These are phyloP conservation scores for Gossypium stocksii DNA, from an alignment of 345 rosid genomes.

Conservation along the genomic window DNA sequence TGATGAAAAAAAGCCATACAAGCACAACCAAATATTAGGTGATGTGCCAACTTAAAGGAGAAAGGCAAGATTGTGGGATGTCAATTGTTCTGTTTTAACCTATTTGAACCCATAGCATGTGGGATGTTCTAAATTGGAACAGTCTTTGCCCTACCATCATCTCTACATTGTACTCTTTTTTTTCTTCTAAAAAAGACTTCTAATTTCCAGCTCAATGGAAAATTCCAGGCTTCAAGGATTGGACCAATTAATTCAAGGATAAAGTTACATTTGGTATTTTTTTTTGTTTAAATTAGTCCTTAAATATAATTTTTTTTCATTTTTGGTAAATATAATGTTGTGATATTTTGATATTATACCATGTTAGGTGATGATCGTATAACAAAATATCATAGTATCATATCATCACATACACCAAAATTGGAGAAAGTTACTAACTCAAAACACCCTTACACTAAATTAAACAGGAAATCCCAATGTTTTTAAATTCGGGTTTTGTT, in stretches of 20 bases:
- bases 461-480: not conserved
- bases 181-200: not conserved
- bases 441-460: not conserved
- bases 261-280: not conserved
- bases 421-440: no score
- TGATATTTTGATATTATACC: no score
- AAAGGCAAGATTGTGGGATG: constrained; percentile 14
- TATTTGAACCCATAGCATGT: constrained; percentile 27
- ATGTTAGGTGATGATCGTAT: no score
- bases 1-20: constrained; percentile 6
- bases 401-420: no score
- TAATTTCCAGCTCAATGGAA: constrained; percentile 18
- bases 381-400: no score
- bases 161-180: not conserved
- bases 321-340: no score
- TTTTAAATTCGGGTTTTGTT: no score
- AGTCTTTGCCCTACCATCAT: not conserved
- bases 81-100: constrained; percentile 23
- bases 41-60: constrained; percentile 19
- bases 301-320: no score
- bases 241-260: not conserved
- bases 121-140: not conserved
- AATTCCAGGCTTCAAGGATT: constrained; percentile 9
- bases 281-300: no score
- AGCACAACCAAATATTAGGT: not conserved